A percentile compares a stretch with the other conserved stretches of the same genome.
Conservation (phyloP, 2,329 filamentous ascomycete genomes). For the Mycosphaerella sp. region DNA sequence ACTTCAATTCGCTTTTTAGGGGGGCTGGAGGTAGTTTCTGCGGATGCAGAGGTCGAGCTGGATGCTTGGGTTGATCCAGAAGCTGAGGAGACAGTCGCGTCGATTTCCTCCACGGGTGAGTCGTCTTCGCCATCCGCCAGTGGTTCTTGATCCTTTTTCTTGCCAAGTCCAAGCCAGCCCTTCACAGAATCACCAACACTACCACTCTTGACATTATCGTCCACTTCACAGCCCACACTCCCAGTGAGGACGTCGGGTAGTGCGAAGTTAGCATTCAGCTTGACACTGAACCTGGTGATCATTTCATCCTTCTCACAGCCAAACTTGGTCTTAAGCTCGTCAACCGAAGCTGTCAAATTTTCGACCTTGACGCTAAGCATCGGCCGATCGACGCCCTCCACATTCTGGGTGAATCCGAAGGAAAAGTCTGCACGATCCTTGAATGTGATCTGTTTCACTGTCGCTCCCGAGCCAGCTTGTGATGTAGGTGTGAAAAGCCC, state of each 20-base stretch:
- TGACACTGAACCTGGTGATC: constrained; percentile 70
- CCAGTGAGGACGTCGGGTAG: constrained; percentile 72
- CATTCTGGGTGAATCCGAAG: constrained; percentile 71
- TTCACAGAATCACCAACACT: constrained; percentile 90
- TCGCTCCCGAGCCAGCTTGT: constrained; percentile 53
- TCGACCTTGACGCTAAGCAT: constrained; percentile 64
- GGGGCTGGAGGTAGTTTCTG: constrained; percentile 41
- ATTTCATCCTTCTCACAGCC: constrained; percentile 72
- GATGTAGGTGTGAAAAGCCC: constrained; percentile 77
- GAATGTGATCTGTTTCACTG: constrained; percentile 77
- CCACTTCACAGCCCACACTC: constrained; percentile 78
- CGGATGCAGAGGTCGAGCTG: constrained; percentile 38
- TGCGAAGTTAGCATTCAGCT: constrained; percentile 65
- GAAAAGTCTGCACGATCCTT: constrained; percentile 76
- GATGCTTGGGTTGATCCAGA: constrained; percentile 33
- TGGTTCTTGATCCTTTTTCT: constrained; percentile 74
- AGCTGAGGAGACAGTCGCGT: constrained; percentile 30
- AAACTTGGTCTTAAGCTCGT: constrained; percentile 69
- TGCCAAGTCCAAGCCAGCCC: constrained; percentile 90
- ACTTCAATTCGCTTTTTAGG: constrained; percentile 48
- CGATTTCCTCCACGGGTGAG: constrained; percentile 38
- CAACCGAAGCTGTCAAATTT: constrained; percentile 81
- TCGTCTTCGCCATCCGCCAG: constrained; percentile 55
- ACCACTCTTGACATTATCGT: constrained; percentile 64
- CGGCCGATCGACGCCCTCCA: constrained; percentile 53